Conservation (phyloP, 768 basidiomycete genomes). For the Boletus tylopilopsis region DNA sequence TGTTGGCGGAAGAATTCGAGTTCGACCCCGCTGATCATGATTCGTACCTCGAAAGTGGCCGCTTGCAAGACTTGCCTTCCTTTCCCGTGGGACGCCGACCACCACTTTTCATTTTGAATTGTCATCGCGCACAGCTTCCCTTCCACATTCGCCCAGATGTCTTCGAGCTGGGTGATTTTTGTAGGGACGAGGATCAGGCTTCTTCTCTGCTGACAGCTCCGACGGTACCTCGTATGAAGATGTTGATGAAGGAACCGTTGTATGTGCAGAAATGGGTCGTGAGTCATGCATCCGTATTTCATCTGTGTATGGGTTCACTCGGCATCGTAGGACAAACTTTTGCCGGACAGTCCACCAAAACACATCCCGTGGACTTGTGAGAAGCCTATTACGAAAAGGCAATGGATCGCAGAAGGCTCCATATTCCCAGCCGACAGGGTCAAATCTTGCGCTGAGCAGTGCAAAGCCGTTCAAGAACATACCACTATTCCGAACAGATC, state of each 20-base stretch:
- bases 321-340: conserved; percentile 17
- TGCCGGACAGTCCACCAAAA: conserved; percentile 19
- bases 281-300: conserved; percentile 11
- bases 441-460: conserved; percentile 4
- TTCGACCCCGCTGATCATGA: conserved; percentile 12
- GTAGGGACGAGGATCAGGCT: conserved; percentile 14
- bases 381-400: conserved; percentile 12
- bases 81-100: conserved; percentile 29
- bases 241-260: conserved; percentile 33
- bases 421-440: conserved; percentile 22
- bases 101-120: conserved; percentile 26
- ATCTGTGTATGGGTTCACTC: conserved; percentile 5
- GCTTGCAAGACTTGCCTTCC: conserved; percentile 25
- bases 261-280: conserved; percentile 35
- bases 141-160: conserved; percentile 20
- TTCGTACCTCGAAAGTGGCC: conserved; percentile 9
- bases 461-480: not conserved
- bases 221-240: conserved; percentile 34
- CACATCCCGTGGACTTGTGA: conserved; percentile 31
- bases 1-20: conserved; percentile 23
- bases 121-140: conserved; percentile 21
- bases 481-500: not conserved
- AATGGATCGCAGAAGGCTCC: conserved; percentile 32
- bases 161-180: conserved; percentile 19
- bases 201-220: conserved; percentile 26